Conservation (phyloP, 257 asterid genomes). For the Gardenia jasminoides region DNA sequence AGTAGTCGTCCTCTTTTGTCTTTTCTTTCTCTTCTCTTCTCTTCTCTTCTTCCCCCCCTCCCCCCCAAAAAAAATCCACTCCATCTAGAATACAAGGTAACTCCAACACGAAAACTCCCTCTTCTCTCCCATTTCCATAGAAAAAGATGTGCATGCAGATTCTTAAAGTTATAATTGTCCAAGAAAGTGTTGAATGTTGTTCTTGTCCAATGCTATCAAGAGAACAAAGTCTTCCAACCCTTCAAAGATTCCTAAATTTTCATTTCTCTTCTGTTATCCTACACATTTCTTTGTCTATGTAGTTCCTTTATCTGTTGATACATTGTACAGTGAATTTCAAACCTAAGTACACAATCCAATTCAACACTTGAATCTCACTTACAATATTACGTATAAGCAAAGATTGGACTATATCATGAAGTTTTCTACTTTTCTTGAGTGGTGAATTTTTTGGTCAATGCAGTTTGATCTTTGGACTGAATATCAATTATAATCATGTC, state of each 20-base stretch:
- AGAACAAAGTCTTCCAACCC: not conserved
- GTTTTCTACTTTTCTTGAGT: not conserved
- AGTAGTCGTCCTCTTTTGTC: too few species aligned
- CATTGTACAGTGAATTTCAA: too few species aligned
- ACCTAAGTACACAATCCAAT: too few species aligned
- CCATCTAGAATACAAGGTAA: not conserved
- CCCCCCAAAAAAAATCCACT: too few species aligned
- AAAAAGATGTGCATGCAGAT: too few species aligned
- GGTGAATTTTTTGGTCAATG: not conserved
- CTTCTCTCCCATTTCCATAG: not conserved
- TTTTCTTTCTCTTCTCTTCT: not conserved
- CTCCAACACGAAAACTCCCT: not conserved
- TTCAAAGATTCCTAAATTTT: not conserved
- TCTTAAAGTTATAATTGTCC: not conserved
- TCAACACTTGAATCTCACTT: too few species aligned
- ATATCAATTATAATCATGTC: not conserved
- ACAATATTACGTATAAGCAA: not conserved
- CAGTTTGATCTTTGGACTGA: not conserved
- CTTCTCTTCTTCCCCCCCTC: too few species aligned
- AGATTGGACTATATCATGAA: not conserved
- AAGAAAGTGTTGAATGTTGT: not conserved
- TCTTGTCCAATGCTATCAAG: too few species aligned
- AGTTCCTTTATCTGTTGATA: too few species aligned
- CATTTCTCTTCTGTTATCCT: not conserved
- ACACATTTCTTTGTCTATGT: too few species aligned